Base-by-base conservation (phyloP, 2,329 filamentous ascomycete genomes). In the Chaetomiaceae sp. region DNA sequence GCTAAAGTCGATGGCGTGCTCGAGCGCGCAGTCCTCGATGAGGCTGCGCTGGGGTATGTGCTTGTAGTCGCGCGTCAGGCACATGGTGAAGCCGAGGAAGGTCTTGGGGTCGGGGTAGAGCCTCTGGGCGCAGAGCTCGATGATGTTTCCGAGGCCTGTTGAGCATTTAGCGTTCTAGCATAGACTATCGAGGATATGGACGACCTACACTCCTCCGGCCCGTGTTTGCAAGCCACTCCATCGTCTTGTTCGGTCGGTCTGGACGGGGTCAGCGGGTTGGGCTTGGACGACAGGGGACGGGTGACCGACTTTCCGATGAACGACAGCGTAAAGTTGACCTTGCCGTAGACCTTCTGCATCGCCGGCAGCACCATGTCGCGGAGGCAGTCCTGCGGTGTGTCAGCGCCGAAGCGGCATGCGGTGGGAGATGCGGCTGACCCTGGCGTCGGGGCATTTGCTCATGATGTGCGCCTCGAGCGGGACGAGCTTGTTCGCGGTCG, bases 381-480 rank as follows among this genome's bases (percentile, higher is more conserved):
- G 19, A 99, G 76, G 65, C 92, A 96, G 66, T 89, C 87, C 76
- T 80, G 55, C 14, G 6, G 14, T 12, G 22, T 22, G 51, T 50
- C 6, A 56, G 48, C 8, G 31, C 11, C 37, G 45, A 42, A 53
- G 43, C 11, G 33, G 27, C 14, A 31, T 3, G 14, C 12, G 11
- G 23, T 3, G 33, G 19, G n/a, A 4, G 12, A 14, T 11, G 20
- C 20, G 33, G 56, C 72, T 11, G 65, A 81, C 79, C 69, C 79
- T 80, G 2, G 94, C 91, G 71, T 99, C 94, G 0, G 92, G 91
- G 65, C 94, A 99, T 77, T 97, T 96, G 73, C 85, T 89, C 86
- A 97, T 99, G 63, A 97, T 94, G 69, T 97, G 92, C 52, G 90
- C 89, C 69, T 99, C 94, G 2, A 99, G 72, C 4, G 90, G 88